Conservation (phyloP, 1,139 yeast genomes). For the Zygosaccharomyces sapae region DNA sequence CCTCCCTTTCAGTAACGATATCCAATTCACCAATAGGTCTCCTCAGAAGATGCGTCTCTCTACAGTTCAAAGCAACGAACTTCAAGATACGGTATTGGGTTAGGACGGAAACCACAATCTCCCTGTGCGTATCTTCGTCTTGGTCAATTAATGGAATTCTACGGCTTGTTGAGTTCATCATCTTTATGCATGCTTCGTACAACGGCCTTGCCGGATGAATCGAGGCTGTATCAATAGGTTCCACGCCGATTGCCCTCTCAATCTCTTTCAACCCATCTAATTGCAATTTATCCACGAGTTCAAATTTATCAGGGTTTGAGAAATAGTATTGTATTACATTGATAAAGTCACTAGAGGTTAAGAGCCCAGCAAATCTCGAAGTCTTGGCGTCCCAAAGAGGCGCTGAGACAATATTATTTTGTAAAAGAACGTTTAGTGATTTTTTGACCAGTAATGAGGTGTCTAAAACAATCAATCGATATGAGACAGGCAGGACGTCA, state of each 20-base stretch:
- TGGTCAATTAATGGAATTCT: slow-evolving; percentile 92
- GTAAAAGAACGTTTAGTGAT: slow-evolving; percentile 82
- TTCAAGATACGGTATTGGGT: slow-evolving; percentile 95
- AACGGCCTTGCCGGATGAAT: slow-evolving; percentile 89
- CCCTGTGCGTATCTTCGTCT: slow-evolving; percentile 89
- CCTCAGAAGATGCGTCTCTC: slow-evolving; percentile 81
- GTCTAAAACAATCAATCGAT: slow-evolving; percentile 88
- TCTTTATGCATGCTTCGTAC: slow-evolving; percentile 90
- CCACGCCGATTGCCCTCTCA: slow-evolving; percentile 83
- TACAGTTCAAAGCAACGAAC: slow-evolving; percentile 93
- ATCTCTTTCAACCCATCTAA: slow-evolving; percentile 81
- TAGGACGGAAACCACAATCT: slow-evolving; percentile 89
- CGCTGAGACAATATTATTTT: slow-evolving; percentile 92
- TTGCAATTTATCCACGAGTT: slow-evolving; percentile 80
- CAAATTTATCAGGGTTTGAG: slow-evolving; percentile 84
- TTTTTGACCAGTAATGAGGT: slow-evolving; percentile 87
- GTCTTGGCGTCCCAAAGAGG: slow-evolving; percentile 94
- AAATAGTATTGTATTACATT: slow-evolving; percentile 94
- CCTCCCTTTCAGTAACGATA: slow-evolving; percentile 55
- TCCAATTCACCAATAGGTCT: slow-evolving; percentile 70
- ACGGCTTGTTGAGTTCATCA: slow-evolving; percentile 86
- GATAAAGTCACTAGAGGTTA: slow-evolving; percentile 89
- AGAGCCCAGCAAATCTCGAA: slow-evolving; percentile 87
- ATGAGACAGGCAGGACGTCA: slow-evolving; percentile 94
- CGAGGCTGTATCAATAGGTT: slow-evolving; percentile 80